Base-by-base conservation (phyloP, 1,139 yeast genomes). In the Debaryomyces psychrophilus region DNA sequence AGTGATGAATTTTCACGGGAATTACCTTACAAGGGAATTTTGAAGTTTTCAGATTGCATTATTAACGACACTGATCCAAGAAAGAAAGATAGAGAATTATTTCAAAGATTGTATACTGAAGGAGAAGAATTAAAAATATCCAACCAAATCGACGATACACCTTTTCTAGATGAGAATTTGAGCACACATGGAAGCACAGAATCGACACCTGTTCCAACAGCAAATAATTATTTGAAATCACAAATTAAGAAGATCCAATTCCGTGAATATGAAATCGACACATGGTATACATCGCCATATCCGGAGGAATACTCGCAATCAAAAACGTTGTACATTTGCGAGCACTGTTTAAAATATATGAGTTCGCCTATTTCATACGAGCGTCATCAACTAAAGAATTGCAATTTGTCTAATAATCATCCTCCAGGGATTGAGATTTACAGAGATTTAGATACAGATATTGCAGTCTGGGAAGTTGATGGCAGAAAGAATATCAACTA, bases 371-470 rank as follows among this genome's bases (percentile, higher is more conserved):
- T 77, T 51, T 82, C 86, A 0, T 76, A 82, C 45, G 73, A 77
- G 53, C 75, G 98, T 27, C 99, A 93, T 62, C 74, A 72, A 47
- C 58, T 82, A 50, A 90, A 90, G 58, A 89, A 95, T 63, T 81
- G 81, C 48, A 71, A 69, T 51, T 52, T 62, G 45, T 70, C 80
- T 25, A 67, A 75, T 49, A 72, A 71, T 45, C 86, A 82, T 53
- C 98, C 98, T 0, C 98, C 98, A 0, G 99, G 99, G 0, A 77
- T 81, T 48, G 97, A 93, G 61, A 89, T 93, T 11, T 93, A 93
- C 61, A 75, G 96, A 36, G 88, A 85, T 53, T 31, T 50, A 3
- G 51, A 44, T 1, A 75, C 77, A 1, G 69, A 71, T 14, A 69
- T 86, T 4, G 82, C 95, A 11, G 73, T 93, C 14, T 93, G 93